These are phyloP conservation scores for Crataegus laevigata DNA, from an alignment of 306 rosid species.

Conservation along the genomic window DNA sequence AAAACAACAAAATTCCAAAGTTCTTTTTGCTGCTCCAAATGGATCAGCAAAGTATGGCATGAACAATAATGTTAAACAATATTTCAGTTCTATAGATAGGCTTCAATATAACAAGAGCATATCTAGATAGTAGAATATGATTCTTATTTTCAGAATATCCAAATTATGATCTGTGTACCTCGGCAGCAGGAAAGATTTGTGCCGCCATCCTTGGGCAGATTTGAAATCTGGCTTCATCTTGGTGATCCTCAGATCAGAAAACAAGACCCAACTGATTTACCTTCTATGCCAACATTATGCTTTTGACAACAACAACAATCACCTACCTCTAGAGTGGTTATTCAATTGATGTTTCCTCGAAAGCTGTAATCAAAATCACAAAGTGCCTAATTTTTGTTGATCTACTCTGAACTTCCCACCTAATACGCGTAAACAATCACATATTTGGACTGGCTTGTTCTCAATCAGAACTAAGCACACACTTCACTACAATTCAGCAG, in stretches of 20 bases:
- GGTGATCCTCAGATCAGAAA: background rate
- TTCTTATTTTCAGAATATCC: background rate
- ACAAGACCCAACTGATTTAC: background rate
- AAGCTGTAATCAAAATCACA: background rate
- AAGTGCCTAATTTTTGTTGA: background rate
- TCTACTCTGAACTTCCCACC: background rate
- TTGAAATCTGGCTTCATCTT: background rate
- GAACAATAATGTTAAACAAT: too few relatives aligned
- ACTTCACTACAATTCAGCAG: background rate
- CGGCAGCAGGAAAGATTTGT: conserved; percentile 9
- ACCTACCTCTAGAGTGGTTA: too few relatives aligned
- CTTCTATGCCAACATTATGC: too few relatives aligned
- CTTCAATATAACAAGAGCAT: background rate
- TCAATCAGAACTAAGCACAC: background rate
- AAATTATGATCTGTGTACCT: conserved; percentile 38
- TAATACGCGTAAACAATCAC: background rate
- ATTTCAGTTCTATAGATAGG: background rate
- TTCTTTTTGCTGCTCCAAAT: too few relatives aligned
- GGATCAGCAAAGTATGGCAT: too few relatives aligned
- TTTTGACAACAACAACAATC: too few relatives aligned
- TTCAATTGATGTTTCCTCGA: background rate
- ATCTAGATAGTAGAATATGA: background rate
- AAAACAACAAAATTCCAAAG: too few relatives aligned
- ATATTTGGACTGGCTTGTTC: background rate
- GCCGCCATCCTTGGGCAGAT: background rate